Conservation (phyloP, 176 grass and related monocot genomes). For the Canna indica region DNA sequence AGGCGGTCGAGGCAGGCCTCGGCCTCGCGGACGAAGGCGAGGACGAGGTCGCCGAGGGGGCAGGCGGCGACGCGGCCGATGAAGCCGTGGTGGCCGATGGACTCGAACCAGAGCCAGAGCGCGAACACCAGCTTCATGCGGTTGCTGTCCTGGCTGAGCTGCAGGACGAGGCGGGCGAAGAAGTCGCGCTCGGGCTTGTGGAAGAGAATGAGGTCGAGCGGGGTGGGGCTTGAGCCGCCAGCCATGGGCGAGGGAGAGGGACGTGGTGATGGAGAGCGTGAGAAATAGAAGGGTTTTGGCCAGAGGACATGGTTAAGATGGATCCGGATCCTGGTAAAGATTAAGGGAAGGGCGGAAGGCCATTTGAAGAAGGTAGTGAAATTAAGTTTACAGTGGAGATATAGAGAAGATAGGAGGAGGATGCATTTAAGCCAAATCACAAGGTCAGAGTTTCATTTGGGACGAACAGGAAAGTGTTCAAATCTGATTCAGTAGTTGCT, state of each 20-base stretch:
- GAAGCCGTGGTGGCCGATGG: conserved; percentile 38
- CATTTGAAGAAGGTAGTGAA: too few species aligned
- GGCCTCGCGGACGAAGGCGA: conserved; percentile 41
- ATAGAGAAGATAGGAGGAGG: too few species aligned
- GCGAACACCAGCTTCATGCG: conserved; percentile 44
- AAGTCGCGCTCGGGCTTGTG: conserved; percentile 36
- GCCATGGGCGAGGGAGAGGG: conserved; percentile 23
- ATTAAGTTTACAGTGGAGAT: too few species aligned
- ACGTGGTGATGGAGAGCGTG: too few species aligned
- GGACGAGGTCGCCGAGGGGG: conserved; percentile 26
- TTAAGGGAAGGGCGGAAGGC: too few species aligned
- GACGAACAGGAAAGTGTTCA: too few species aligned
- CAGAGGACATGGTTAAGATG: too few species aligned
- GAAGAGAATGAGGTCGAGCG: conserved; percentile 29
- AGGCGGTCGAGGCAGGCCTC: conserved; percentile 41
- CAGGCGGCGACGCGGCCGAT: conserved; percentile 25
- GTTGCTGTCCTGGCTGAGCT: conserved; percentile 25
- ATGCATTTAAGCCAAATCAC: too few species aligned
- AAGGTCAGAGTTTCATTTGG: too few species aligned
- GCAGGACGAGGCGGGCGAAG: conserved; percentile 33
- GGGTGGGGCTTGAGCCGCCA: background rate
- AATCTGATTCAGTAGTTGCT: too few species aligned
- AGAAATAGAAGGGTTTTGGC: too few species aligned
- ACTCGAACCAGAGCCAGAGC: conserved; percentile 60
- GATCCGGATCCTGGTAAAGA: too few species aligned